Percentiles rank a stretch among this genome's conserved stretches.
Evolutionary conservation across 2,329 filamentous ascomycete genomes (phyloP).

Genomic region (Alternaria sp.): DNA sequence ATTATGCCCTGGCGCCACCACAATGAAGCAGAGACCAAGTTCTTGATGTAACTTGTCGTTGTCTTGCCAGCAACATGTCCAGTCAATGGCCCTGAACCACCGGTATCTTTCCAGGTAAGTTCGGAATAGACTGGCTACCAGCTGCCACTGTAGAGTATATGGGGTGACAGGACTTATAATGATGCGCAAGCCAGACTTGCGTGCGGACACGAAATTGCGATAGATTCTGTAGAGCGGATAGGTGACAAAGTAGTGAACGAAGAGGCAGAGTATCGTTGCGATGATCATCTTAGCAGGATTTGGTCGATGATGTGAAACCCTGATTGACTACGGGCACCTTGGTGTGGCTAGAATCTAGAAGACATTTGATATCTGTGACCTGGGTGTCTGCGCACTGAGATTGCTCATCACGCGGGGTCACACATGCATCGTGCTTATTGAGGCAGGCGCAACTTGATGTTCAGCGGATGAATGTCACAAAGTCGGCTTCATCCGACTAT

Average conservation of each 20-base stretch:
- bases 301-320: background rate
- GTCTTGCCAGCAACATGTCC: constrained; percentile 25
- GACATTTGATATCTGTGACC: background rate
- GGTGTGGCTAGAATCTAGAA: background rate
- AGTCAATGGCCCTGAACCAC: constrained; percentile 22
- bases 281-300: constrained; percentile 1
- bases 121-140: constrained; percentile 3
- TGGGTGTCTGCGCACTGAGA: background rate
- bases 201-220: constrained; percentile 24
- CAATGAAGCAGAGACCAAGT: constrained; percentile 20
- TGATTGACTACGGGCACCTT: background rate
- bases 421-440: background rate
- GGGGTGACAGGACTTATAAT: constrained; percentile 25
- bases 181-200: constrained; percentile 16
- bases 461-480: background rate
- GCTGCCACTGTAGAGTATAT: constrained; percentile 16
- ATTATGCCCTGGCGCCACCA: constrained; percentile 21
- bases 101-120: constrained; percentile 3
- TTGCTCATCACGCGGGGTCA: background rate
- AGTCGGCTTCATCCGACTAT: background rate
- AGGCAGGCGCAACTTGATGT: background rate
- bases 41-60: constrained; percentile 13
- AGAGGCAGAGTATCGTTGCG: background rate
- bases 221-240: constrained; percentile 5
- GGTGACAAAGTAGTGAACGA: background rate